Evolutionary conservation across 2,329 filamentous ascomycete genomes (phyloP).

Genomic region (Hymenoscyphus occultus): DNA sequence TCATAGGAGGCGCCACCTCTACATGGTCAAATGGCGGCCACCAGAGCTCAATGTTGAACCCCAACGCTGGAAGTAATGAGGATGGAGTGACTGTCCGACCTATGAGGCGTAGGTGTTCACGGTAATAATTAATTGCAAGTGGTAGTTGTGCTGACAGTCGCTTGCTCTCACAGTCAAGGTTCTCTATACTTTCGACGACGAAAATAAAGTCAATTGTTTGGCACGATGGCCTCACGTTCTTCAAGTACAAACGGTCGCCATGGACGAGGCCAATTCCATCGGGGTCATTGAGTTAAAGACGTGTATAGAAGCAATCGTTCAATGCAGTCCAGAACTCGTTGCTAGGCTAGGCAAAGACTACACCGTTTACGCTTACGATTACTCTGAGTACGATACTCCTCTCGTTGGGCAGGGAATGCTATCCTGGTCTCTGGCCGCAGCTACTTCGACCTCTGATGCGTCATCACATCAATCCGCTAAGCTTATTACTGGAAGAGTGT

Average conservation of each 20-base stretch:
- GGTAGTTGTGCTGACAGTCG: slow-evolving; percentile 6
- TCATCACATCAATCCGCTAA: slow-evolving; percentile 59
- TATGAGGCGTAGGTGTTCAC: slow-evolving; percentile 61
- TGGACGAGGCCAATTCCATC: slow-evolving; percentile 78
- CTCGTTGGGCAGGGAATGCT: slow-evolving; percentile 95
- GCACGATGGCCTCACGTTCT: slow-evolving; percentile 79
- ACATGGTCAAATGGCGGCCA: slow-evolving; percentile 23
- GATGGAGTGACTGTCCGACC: slow-evolving; percentile 47
- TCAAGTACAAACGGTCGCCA: slow-evolving; percentile 72
- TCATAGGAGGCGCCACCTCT: slow-evolving; percentile 12
- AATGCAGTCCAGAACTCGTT: slow-evolving; percentile 81
- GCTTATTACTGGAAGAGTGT: slow-evolving; percentile 85
- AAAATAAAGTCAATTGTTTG: slow-evolving; percentile 84
- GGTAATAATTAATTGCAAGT: not conserved
- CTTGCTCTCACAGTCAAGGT: slow-evolving; percentile 71
- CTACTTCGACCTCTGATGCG: slow-evolving; percentile 52
- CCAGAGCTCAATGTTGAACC: slow-evolving; percentile 22
- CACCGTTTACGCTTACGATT: slow-evolving; percentile 96
- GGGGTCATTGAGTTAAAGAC: slow-evolving; percentile 84
- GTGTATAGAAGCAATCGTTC: slow-evolving; percentile 77
- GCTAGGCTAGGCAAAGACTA: slow-evolving; percentile 72
- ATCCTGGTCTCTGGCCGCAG: slow-evolving; percentile 68
- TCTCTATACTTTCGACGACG: slow-evolving; percentile 90
- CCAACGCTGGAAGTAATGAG: slow-evolving; percentile 37
- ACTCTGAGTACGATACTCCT: slow-evolving; percentile 89